These are phyloP conservation scores for Phyllosticta capitalensis DNA, from an alignment of 2,329 filamentous ascomycete genomes.

Conservation along the genomic window DNA sequence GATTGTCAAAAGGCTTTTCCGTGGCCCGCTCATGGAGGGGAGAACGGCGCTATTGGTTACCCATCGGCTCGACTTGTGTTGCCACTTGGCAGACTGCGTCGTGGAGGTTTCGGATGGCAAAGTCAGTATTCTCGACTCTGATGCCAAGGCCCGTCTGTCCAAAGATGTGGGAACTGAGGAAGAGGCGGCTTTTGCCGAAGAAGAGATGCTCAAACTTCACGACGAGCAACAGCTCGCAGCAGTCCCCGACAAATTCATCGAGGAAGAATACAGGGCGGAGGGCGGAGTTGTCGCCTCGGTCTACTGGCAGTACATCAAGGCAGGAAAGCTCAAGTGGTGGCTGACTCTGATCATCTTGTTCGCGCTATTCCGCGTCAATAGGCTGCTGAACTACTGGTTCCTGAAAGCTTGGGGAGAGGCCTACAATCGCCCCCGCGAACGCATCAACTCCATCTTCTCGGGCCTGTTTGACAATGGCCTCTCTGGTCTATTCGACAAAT, in stretches of 20 bases:
- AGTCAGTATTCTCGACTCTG: slow-evolving; percentile 33
- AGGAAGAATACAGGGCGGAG: slow-evolving; percentile 64
- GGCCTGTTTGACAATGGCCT: not conserved
- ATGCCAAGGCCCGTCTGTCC: not conserved
- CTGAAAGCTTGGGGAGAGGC: slow-evolving; percentile 81
- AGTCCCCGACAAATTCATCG: slow-evolving; percentile 64
- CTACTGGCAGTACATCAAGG: slow-evolving; percentile 79
- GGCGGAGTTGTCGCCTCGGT: slow-evolving; percentile 67
- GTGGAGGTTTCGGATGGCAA: slow-evolving; percentile 57
- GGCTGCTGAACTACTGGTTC: slow-evolving; percentile 66
- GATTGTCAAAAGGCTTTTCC: slow-evolving; percentile 49
- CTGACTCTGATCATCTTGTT: slow-evolving; percentile 53
- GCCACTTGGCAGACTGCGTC: slow-evolving; percentile 62
- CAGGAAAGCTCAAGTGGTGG: slow-evolving; percentile 71
- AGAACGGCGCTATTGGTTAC: slow-evolving; percentile 52
- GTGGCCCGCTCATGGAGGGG: slow-evolving; percentile 43
- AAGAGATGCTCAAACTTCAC: slow-evolving; percentile 14
- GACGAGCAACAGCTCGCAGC: slow-evolving; percentile 37
- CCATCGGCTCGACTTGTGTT: slow-evolving; percentile 61
- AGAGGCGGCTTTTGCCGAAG: slow-evolving; percentile 16
- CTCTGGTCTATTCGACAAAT: slow-evolving; percentile 22
- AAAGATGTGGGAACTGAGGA: not conserved
- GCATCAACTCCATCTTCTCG: slow-evolving; percentile 10
- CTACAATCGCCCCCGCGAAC: slow-evolving; percentile 41
- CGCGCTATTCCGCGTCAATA: slow-evolving; percentile 51